Evolutionary conservation across 495 filamentous ascomycete species (phyloP), one percentile per base, ranked within the genome.

Genomic region (Aspergillus kassunensis): DNA sequence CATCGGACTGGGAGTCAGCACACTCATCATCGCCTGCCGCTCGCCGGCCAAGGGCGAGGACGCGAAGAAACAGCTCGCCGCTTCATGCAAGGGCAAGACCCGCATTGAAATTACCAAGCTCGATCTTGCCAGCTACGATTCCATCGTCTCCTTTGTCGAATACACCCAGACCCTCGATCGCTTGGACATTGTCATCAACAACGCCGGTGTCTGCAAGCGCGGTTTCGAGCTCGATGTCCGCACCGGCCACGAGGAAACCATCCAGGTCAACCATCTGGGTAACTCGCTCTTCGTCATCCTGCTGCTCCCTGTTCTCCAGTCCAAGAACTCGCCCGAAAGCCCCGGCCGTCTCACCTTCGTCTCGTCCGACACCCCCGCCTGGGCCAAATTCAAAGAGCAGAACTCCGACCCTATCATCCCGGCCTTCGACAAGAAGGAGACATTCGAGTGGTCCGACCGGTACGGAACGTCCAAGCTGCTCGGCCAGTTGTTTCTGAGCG

Each of bases 141-240:
- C 76, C 0, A 58, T 80, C 15, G 59, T 69, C 23, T 59, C 58
- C 0, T 80, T 81, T 49, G 70, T 52, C 3, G 31, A 49, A 3
- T 62, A 58, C 6, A 57, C 54, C 10, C 64, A 56, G 54, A 51
- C 65, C 10, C 61, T 79, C 0, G 6, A 54, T 4, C 60, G 74
- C 0, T 48, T 84, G 2, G 75, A 84, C 51, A 68, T 78, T 8
- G 73, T 64, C 12, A 67, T 82, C 19, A 71, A 82, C 34, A 84
- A 84, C 56, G 78, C 78, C 8, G 81, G 78, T 5, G 5, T 77
- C 8, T 27, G 25, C n/a, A 64, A 64, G 15, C 15, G 64, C 3
- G 57, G 53, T 6, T 76, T 71, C 44, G 48, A 57, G 4, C 56
- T 43, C 0, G 60, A 60, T 12, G 34, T 56, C 0, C 50, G 31